These are phyloP conservation scores for Citrus maxima DNA, from an alignment of 345 rosid genomes.

Conservation along the genomic window DNA sequence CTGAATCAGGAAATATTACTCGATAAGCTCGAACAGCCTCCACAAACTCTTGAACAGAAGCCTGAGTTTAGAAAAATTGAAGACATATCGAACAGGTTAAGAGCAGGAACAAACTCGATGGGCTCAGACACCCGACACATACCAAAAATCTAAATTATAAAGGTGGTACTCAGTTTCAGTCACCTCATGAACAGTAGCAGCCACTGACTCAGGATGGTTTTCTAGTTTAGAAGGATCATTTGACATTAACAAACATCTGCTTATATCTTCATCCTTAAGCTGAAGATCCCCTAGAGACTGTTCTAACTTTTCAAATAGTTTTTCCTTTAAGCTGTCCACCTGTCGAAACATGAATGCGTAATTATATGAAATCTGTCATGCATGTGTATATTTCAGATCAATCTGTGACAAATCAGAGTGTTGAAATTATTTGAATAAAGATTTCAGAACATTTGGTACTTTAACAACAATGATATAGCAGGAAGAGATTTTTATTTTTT, in stretches of 20 bases:
- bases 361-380: not conserved
- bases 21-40: slow-evolving; percentile 91
- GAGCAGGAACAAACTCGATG: not conserved
- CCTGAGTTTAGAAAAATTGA: slow-evolving; percentile 39
- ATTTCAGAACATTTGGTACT: not conserved
- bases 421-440: not conserved
- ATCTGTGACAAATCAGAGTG: not conserved
- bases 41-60: slow-evolving; percentile 72
- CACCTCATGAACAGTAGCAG: slow-evolving; percentile 64
- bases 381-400: not conserved
- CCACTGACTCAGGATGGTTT: slow-evolving; percentile 25
- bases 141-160: slow-evolving; percentile 10
- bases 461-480: not conserved
- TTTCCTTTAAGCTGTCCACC: slow-evolving; percentile 84
- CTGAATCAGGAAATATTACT: slow-evolving; percentile 94
- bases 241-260: slow-evolving; percentile 32
- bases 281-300: slow-evolving; percentile 74
- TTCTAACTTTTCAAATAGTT: slow-evolving; percentile 85
- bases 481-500: not conserved
- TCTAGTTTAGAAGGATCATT: slow-evolving; percentile 39
- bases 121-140: not conserved
- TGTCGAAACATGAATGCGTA: slow-evolving; percentile 22
- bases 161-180: slow-evolving; percentile 19
- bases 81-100: not conserved
- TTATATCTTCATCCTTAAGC: slow-evolving; percentile 49